phyloP scores from a whole-genome alignment of 2,329 filamentous ascomycete genomes.

The Cladobotryum protrusum region DNA sequence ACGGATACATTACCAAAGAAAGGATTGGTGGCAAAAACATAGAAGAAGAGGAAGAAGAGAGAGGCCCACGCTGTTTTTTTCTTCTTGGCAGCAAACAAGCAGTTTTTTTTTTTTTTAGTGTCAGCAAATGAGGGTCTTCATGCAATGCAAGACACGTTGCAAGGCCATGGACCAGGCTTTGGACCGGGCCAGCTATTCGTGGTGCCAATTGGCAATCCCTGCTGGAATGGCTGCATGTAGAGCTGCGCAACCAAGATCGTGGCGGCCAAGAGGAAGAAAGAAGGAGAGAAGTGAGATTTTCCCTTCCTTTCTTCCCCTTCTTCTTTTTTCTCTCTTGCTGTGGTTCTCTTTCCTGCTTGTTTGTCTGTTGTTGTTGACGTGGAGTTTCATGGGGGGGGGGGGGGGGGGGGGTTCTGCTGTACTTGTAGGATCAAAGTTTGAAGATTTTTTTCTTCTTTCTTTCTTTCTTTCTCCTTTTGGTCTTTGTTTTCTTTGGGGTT shows the following conservation, averaged over 20 bases:
- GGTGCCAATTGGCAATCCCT: slow-evolving; percentile 1
- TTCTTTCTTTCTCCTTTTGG: not conserved
- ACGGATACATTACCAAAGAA: no score
- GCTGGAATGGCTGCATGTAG: slow-evolving; percentile 8
- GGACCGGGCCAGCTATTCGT: slow-evolving; percentile 4
- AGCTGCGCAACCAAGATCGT: slow-evolving; percentile 1
- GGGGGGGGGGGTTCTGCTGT: no score
- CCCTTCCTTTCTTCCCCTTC: no score
- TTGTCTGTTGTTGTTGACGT: slow-evolving; percentile 3
- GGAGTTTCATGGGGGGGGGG: not conserved
- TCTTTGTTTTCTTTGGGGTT: not conserved
- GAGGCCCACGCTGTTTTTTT: no score
- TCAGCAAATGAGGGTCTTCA: slow-evolving; percentile 2
- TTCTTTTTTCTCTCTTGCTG: no score
- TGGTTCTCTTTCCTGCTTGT: no score
- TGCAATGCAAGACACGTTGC: slow-evolving; percentile 27
- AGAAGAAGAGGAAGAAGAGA: no score
- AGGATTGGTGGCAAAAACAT: no score
- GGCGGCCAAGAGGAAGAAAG: not conserved
- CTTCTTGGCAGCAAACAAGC: no score
- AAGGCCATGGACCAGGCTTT: slow-evolving; percentile 7
- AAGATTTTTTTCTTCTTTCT: not conserved
- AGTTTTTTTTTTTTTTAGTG: no score
- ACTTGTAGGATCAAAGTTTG: no score
- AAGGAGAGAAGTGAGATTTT: not conserved